Base-by-base conservation (phyloP, 2,329 filamentous ascomycete genomes). In the Fusarium temperatum region DNA sequence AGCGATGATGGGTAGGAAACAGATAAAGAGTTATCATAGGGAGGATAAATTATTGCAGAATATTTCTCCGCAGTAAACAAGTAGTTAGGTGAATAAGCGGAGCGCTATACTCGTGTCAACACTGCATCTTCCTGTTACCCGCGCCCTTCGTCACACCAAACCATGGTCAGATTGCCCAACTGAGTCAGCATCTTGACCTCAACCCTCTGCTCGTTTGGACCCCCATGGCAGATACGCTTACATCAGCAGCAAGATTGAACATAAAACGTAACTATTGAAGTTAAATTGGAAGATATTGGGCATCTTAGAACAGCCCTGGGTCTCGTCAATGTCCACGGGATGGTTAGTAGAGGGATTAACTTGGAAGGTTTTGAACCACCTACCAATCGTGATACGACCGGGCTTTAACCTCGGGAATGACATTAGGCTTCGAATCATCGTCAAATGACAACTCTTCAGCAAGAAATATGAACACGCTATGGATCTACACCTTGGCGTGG, bases 191-290 rank as follows among this genome's bases (percentile, higher is more conserved):
- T 18, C n/a, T 44, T 3, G n/a, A 44, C n/a, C 41, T 18, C 41
- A 0, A 11, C 2, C n/a, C 3, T 45, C 42, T 45, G 0, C 24
- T 26, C 8, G 0, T 20, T 26, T 11, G 3, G 1, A 6, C 17
- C 8, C 8, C 22, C 14, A 42, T 42, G 14, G 14, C 22, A 17
- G 14, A 6, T 13, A 6, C 0, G 5, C 5, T 9, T 13, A 26
- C 5, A 45, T 9, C 5, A 45, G 17, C 6, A 26, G 24, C 11
- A 0, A 20, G 11, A 20, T 20, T 20, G 17, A 4, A 14, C 11
- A 6, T 14, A 20, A 26, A 8, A 13, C 14, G 1, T 13, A 26
- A 26, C 4, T 0, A 3, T 6, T 26, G 8, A 13, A 3, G 20
- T 1, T 4, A 5, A 6, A 26, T 1, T 8, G 17, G 24, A 26